Conservation (phyloP, 352 stramenopile genomes). For the Thalassiosira hispida region DNA sequence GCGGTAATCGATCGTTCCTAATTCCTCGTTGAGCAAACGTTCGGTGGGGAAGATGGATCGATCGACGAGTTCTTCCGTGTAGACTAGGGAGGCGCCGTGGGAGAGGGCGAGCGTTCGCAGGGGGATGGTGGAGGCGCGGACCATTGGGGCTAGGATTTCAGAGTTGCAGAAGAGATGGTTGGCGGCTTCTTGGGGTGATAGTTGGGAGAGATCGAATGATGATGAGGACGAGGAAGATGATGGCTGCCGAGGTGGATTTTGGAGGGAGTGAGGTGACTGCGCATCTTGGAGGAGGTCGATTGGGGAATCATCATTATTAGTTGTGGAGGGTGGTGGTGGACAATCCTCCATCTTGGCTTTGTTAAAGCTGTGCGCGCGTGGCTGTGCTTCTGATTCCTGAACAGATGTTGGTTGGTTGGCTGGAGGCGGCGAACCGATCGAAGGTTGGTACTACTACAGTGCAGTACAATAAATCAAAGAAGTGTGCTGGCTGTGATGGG, state of each 20-base stretch:
- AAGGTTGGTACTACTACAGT: no score
- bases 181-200: conserved; percentile 39
- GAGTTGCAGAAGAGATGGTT: conserved; percentile 45
- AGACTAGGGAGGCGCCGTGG: conserved; percentile 92
- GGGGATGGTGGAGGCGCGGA: conserved; percentile 92
- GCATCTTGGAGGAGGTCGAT: conserved; percentile 13
- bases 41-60: conserved; percentile 89
- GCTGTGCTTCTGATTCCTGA: no score
- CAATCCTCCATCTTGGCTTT: conserved; percentile 5
- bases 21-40: conserved; percentile 86
- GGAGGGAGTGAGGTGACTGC: conserved; percentile 10
- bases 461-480: no score
- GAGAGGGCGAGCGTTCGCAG: conserved; percentile 90
- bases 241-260: conserved; percentile 9
- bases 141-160: conserved; percentile 90
- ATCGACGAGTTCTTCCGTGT: conserved; percentile 95
- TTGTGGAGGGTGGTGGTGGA: neutral
- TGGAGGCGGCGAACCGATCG: no score
- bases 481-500: no score
- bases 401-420: no score
- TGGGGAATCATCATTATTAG: neutral
- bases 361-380: no score
- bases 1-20: conserved; percentile 88
- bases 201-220: neutral
- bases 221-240: neutral